A percentile compares a stretch with the other conserved stretches of the same genome.
phyloP scores from a whole-genome alignment of 495 filamentous ascomycete species.

The Lasiosphaeriaceae sp. region DNA sequence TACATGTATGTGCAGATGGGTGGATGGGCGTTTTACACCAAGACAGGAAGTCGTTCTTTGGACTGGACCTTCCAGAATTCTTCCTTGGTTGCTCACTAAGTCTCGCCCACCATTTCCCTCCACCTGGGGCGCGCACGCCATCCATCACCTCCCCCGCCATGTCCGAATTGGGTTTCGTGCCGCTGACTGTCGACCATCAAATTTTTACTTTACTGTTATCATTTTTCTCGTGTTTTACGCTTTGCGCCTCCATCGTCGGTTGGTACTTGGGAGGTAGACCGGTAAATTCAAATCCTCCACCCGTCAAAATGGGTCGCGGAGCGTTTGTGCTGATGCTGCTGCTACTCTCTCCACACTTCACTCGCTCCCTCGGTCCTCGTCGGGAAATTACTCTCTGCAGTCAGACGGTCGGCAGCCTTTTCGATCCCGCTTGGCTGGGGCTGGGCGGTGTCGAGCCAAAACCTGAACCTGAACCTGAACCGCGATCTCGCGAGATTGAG shows the following conservation, averaged over 20 bases:
- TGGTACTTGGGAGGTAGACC: neutral
- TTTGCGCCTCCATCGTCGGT: neutral
- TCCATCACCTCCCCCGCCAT: neutral
- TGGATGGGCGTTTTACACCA: too few species aligned
- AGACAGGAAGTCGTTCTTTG: too few species aligned
- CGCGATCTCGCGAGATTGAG: neutral
- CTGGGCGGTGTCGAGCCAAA: too few species aligned
- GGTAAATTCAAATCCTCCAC: neutral
- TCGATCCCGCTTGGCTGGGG: too few species aligned
- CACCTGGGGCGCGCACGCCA: slow-evolving; percentile 9
- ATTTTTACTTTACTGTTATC: neutral
- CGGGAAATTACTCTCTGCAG: neutral
- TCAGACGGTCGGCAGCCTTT: too few species aligned
- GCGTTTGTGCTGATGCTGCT: neutral
- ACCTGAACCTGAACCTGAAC: too few species aligned
- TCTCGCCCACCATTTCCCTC: slow-evolving; percentile 2
- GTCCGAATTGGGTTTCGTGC: neutral
- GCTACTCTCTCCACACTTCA: too few species aligned
- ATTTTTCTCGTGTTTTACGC: neutral
- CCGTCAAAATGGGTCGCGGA: neutral
- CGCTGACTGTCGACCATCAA: neutral
- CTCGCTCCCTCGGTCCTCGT: neutral
- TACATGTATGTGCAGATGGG: too few species aligned
- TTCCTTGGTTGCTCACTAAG: neutral
- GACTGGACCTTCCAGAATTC: neutral